Conservation (phyloP, 208 protist species). For the Leishmania major region DNA sequence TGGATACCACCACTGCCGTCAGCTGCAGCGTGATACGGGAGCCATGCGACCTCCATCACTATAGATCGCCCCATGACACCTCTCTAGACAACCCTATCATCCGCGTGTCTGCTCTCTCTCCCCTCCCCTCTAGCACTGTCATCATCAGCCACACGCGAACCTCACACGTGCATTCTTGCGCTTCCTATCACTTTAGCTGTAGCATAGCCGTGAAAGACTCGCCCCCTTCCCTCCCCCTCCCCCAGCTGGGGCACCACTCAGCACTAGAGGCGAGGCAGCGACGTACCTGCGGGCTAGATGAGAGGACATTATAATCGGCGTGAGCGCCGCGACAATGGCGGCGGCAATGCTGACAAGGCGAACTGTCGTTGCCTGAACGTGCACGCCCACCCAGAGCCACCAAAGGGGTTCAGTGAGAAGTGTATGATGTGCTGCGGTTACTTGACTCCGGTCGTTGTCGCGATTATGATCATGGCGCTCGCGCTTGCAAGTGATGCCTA, state of each 20-base stretch:
- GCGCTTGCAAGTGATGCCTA: slow-evolving; percentile 35
- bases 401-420: slow-evolving; percentile 26
- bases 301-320: neutral
- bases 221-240: neutral
- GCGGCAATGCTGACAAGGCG: neutral
- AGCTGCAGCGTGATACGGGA: neutral
- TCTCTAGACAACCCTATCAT: neutral
- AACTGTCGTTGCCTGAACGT: slow-evolving; percentile 26
- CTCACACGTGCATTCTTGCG: neutral
- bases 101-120: neutral
- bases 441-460: slow-evolving; percentile 35
- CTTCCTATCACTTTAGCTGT: neutral
- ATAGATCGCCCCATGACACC: no score
- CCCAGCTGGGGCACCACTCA: neutral
- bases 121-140: neutral
- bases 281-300: neutral
- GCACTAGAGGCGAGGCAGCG: neutral
- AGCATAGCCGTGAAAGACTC: neutral
- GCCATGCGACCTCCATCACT: neutral
- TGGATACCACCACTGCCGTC: neutral
- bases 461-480: slow-evolving; percentile 42
- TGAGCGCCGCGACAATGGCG: neutral
- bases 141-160: neutral
- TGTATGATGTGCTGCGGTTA: slow-evolving; percentile 62
- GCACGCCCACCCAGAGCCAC: slow-evolving; percentile 36